Percentiles rank a stretch among this genome's conserved stretches.
These are phyloP conservation scores for Rhizopus delemar DNA, from an alignment of 371 early-diverging fungal species.

Conservation along the genomic window DNA sequence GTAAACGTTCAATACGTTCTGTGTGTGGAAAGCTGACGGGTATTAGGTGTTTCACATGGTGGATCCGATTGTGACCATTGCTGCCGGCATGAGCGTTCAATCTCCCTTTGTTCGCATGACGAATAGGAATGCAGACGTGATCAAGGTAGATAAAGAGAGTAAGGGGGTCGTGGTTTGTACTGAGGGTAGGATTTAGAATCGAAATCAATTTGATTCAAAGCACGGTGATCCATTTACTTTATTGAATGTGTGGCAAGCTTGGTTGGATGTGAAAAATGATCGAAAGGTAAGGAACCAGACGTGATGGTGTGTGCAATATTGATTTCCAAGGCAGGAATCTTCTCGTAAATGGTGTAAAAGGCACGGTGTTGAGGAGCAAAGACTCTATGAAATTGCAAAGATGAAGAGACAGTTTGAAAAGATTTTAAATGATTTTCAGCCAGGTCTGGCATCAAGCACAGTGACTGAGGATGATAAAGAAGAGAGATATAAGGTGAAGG, in stretches of 20 bases:
- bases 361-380: slow-evolving; percentile 69
- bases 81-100: slow-evolving; percentile 75
- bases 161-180: neutral
- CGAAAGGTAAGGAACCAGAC: slow-evolving; percentile 30
- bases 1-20: neutral
- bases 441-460: slow-evolving; percentile 31
- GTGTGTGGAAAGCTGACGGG: too few relatives aligned
- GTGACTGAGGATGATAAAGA: neutral
- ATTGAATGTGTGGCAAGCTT: slow-evolving; percentile 63
- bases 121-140: slow-evolving; percentile 46
- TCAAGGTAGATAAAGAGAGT: slow-evolving; percentile 22
- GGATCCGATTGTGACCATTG: slow-evolving; percentile 80
- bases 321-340: slow-evolving; percentile 31
- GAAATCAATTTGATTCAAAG: slow-evolving; percentile 50
- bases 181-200: slow-evolving; percentile 38
- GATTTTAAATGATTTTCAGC: slow-evolving; percentile 49
- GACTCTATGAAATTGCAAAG: slow-evolving; percentile 65
- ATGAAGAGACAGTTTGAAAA: slow-evolving; percentile 54
- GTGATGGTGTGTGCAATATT: neutral
- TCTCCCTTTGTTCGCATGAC: slow-evolving; percentile 63
- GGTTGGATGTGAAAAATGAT: slow-evolving; percentile 60
- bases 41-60: slow-evolving; percentile 59
- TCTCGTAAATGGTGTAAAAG: slow-evolving; percentile 64
- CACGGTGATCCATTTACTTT: slow-evolving; percentile 73
- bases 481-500: slow-evolving; percentile 17